Base-by-base conservation (phyloP, 352 stramenopile genomes). In the Phytophthora hibernalis region DNA sequence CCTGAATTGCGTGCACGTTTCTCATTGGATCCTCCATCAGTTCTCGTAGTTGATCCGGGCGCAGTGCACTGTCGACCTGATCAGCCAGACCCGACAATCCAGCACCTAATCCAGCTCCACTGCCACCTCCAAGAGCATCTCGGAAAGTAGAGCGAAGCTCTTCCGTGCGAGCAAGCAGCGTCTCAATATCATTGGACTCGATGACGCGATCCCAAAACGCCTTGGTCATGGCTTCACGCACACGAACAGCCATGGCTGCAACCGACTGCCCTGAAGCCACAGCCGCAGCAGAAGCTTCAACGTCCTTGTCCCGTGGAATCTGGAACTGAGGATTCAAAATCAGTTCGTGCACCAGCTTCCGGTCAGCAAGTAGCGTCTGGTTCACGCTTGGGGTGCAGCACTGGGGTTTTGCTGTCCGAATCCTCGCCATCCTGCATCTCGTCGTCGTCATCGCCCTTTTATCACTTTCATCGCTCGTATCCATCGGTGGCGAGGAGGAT, bases 141-240 rank as follows among this genome's bases (percentile, higher is more conserved):
- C 70, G 42, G 58, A 94, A 88, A 6, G 65, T 57, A 1, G 53
- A 45, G 1, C 80, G 73, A 3, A 94, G 54, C 61, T 92, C 83
- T 30, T 90, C 82, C 0, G 85, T 76, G 4, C 72, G 73, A 1
- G 65, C 57, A 16, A 92, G 51, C 1, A 93, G 50, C 12, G 73
- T 77, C 37, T 73, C 47, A 6, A 83, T 52, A 43, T 91, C 84
- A 53, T 87, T 85, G 2, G 77, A 50, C 3, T 69, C 66, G 0
- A 81, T 64, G 0, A 90, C 66, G 9, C 83, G 80, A 44, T 91
- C 83, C 85, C 85, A 94, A 37, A 91, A 94, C 1, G 82, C 85
- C 45, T 80, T 74, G 1, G 74, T 70, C 82, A 92, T 93, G 5
- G 77, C 74, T 38, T 72, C 53, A 8, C 72, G 79, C 4, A 92